Evolutionary conservation across 805 yeast genomes (phyloP).

Genomic region (Ogataea zsoltii): DNA sequence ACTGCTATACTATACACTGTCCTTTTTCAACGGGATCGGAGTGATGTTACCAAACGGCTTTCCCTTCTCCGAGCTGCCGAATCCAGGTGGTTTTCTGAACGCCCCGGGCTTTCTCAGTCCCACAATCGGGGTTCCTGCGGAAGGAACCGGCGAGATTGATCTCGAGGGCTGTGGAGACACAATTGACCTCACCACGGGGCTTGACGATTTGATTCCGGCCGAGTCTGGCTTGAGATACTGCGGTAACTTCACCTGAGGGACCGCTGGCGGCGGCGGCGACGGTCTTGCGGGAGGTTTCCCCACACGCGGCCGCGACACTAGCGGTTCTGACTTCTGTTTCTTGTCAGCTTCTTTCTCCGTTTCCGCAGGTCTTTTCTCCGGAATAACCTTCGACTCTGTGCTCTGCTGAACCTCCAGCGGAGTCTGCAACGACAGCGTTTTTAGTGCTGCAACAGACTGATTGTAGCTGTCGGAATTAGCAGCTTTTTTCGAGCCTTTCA

Average conservation of each 20-base stretch:
- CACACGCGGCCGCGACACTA: background rate
- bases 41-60: conserved; percentile 23
- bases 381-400: conserved; percentile 6
- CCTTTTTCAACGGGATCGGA: conserved; percentile 6
- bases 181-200: conserved; percentile 19
- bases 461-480: conserved; percentile 2
- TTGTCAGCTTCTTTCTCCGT: background rate
- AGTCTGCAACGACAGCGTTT: conserved; percentile 18
- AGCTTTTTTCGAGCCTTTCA: conserved; percentile 12
- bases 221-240: conserved; percentile 33
- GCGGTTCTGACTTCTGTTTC: background rate
- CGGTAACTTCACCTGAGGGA: conserved; percentile 30
- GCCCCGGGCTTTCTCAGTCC: conserved; percentile 37
- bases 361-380: conserved; percentile 24
- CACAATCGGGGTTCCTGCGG: conserved; percentile 7
- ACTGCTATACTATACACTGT: conserved; percentile 1
- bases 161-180: conserved; percentile 13
- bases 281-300: conserved; percentile 10
- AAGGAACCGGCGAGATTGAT: background rate
- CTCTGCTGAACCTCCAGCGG: conserved; percentile 1
- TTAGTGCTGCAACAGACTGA: conserved; percentile 8
- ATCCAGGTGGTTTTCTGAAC: conserved; percentile 32
- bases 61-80: conserved; percentile 7
- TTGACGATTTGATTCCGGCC: conserved; percentile 11
- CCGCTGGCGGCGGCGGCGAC: conserved; percentile 12